Base-by-base conservation (phyloP, 495 filamentous ascomycete genomes). In the Aspergillus carlsbadensis region DNA sequence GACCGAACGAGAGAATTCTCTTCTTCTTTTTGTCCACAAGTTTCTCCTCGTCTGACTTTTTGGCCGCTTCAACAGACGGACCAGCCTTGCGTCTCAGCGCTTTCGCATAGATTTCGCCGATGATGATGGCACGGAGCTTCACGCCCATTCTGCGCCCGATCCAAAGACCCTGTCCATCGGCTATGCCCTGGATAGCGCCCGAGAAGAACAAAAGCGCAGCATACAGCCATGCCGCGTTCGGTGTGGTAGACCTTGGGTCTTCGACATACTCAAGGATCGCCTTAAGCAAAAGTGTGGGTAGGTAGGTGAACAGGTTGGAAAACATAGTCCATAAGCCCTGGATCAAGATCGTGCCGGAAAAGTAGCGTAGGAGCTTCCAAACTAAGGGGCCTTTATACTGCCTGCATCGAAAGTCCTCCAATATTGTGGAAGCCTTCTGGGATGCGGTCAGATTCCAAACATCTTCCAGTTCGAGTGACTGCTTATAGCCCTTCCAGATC, bases 61-160 rank as follows among this genome's bases (percentile, higher is more conserved):
- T 72, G 29, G 78, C 60, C 69, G 71, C 53, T 66, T 77, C 91
- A 10, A 80, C 75, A 26, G 87, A 86, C 8, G 92, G 84, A 40
- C 91, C 86, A 26, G 90, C 93, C 69, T 94, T 96, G 40, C 95
- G 85, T 58, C 92, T 82, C n/a, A 99, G 79, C 4, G 95, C 90
- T 71, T 99, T 99, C 35, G 93, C 89, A 67, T 98, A 99, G 36
- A 99, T 92, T 66, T 99, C 95, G 43, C 95, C 95, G 63, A 99
- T 89, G 39, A 99, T 91, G 62, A 99, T 91, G 21, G 95, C 92
- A 35, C 93, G 89, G 34, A 98, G 77, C 50, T 88, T 87, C 60
- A 99, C 91, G 70, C 92, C 96, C 52, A 98, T 90, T 68, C 90
- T 95, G 41, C 95, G 87, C 15, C 95, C 95, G 50, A 96, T 86